phyloP scores from a whole-genome alignment of 768 basidiomycete species.

The Collybia mongolica region DNA sequence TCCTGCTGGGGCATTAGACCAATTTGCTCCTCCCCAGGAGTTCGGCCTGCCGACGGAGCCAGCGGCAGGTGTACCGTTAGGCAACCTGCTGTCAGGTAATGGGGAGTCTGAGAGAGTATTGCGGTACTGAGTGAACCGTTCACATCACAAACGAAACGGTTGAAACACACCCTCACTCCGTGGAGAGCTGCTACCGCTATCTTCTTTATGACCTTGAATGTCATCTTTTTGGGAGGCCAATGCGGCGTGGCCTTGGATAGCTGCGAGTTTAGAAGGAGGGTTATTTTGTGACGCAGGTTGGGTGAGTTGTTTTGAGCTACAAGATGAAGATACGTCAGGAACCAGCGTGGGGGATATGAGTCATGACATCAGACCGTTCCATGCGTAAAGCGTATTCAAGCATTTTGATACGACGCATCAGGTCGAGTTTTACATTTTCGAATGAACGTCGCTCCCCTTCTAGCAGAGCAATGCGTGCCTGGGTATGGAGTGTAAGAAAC shows the following conservation, averaged over 20 bases:
- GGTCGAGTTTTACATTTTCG: constrained; percentile 94
- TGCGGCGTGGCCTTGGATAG: constrained; percentile 54
- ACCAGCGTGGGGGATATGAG: constrained; percentile 10
- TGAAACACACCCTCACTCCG: constrained; percentile 70
- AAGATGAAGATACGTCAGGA: constrained; percentile 33
- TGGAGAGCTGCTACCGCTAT: constrained; percentile 80
- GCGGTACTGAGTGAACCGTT: constrained; percentile 6
- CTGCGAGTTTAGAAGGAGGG: constrained; percentile 64
- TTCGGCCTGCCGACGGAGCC: constrained; percentile 48
- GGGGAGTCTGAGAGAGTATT: constrained; percentile 57
- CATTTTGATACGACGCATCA: constrained; percentile 98
- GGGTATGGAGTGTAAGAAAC: constrained; percentile 24
- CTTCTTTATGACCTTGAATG: constrained; percentile 69
- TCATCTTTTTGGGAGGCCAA: constrained; percentile 69
- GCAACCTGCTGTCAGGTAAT: constrained; percentile 62
- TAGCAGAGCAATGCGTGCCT: constrained; percentile 96
- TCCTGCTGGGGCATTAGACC: constrained; percentile 43
- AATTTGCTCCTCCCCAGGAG: constrained; percentile 55
- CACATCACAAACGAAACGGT: background rate
- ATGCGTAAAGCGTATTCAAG: constrained; percentile 95
- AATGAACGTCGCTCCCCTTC: constrained; percentile 97
- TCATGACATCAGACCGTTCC: constrained; percentile 71
- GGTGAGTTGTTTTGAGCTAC: constrained; percentile 78
- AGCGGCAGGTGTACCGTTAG: constrained; percentile 56
- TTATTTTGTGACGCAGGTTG: constrained; percentile 57